Conservation (phyloP, 1,284 basidiomycete species). For the Lignosus rhinocerotis region DNA sequence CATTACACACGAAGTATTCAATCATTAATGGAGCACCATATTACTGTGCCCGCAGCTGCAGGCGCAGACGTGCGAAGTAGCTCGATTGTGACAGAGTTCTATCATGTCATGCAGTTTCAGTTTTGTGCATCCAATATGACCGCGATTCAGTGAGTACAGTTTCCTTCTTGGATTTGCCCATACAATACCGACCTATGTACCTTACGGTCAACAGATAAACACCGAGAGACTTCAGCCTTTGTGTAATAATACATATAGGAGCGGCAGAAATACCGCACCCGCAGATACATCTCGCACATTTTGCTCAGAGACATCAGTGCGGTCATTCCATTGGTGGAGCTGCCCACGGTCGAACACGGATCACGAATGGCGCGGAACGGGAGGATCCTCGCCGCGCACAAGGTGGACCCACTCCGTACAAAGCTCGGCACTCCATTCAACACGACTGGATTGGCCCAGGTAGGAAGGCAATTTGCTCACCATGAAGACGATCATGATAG, state of each 20-base stretch:
- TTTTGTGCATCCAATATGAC: background rate
- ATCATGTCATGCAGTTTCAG: background rate
- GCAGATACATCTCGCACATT: conserved; percentile 1
- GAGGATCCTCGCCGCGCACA: conserved; percentile 4
- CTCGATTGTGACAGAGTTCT: conserved; percentile 5
- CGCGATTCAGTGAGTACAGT: background rate
- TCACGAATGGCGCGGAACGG: conserved; percentile 6
- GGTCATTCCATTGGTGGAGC: background rate
- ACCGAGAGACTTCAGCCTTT: background rate
- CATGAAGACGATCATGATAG: conserved; percentile 17
- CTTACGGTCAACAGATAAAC: background rate
- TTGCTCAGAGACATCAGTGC: background rate
- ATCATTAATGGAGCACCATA: background rate
- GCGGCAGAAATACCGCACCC: conserved; percentile 1
- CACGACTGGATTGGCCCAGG: background rate
- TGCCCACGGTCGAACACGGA: conserved; percentile 5
- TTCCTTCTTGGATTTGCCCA: background rate
- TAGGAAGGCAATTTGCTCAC: background rate
- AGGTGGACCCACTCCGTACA: background rate
- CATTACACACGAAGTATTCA: background rate
- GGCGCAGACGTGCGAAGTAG: background rate
- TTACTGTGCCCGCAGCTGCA: conserved; percentile 1
- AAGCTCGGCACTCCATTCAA: conserved; percentile 1
- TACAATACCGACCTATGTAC: background rate
- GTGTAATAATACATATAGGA: background rate